Conservation (phyloP, 345 rosid genomes). For the Hibiscus mutabilis region DNA sequence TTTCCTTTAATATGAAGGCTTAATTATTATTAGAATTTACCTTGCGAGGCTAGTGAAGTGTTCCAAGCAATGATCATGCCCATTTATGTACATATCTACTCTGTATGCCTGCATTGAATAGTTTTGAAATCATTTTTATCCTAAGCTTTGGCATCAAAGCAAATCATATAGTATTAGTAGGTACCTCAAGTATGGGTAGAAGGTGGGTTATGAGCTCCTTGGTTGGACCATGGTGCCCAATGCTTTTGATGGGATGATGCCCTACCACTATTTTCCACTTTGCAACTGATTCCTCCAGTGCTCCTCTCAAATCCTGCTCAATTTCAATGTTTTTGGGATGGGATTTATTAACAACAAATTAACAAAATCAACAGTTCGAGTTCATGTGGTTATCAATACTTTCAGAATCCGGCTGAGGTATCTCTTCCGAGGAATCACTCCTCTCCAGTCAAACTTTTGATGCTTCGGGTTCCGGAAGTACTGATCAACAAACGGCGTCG, state of each 20-base stretch:
- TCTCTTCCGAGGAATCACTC: conserved; percentile 37
- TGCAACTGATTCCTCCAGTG: conserved; percentile 41
- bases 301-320: conserved; percentile 31
- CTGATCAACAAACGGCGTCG: conserved; percentile 60
- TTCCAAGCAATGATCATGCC: conserved; percentile 15
- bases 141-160: neutral
- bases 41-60: conserved; percentile 29
- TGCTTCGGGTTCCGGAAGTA: conserved; percentile 42
- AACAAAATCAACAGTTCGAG: too few relatives aligned
- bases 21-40: neutral
- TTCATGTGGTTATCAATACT: too few relatives aligned
- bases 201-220: conserved; percentile 30
- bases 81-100: conserved; percentile 52
- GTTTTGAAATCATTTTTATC: neutral
- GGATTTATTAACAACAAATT: too few relatives aligned
- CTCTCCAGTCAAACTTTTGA: conserved; percentile 65
- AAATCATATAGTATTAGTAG: neutral
- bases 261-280: conserved; percentile 77
- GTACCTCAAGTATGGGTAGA: neutral
- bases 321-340: too few relatives aligned
- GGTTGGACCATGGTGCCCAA: conserved; percentile 66
- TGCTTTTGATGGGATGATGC: conserved; percentile 66
- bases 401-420: conserved; percentile 33
- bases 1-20: neutral
- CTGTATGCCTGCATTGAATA: conserved; percentile 16